These are phyloP conservation scores for Crataegus laevigata DNA, from an alignment of 306 rosid genomes.

Conservation along the genomic window DNA sequence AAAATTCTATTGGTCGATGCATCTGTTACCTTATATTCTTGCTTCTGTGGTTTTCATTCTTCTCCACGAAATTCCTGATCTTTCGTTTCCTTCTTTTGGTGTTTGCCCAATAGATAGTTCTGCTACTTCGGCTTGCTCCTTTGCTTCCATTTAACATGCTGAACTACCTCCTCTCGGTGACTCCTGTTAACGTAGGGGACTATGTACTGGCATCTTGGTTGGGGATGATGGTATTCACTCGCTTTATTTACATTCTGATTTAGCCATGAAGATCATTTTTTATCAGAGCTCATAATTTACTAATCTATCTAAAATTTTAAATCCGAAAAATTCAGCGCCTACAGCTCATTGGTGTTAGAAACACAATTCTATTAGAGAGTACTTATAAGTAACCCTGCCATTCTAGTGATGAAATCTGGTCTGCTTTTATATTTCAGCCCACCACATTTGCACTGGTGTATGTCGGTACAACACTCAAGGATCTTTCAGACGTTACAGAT, in stretches of 20 bases:
- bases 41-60: background rate
- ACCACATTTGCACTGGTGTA: constrained; percentile 47
- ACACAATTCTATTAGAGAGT: too few relatives aligned
- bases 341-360: background rate
- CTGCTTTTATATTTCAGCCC: constrained; percentile 29
- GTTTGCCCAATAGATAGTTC: constrained; percentile 33
- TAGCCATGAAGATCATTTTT: background rate
- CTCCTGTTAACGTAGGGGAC: constrained; percentile 41
- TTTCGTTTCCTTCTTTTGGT: background rate
- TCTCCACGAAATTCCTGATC: background rate
- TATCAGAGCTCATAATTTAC: background rate
- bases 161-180: constrained; percentile 48
- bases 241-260: background rate
- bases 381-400: too few relatives aligned
- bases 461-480: constrained; percentile 53
- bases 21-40: background rate
- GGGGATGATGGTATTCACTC: constrained; percentile 51
- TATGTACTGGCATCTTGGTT: constrained; percentile 52
- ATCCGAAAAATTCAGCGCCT: background rate
- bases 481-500: constrained; percentile 50
- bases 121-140: constrained; percentile 47
- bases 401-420: too few relatives aligned
- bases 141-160: constrained; percentile 52
- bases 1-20: background rate
- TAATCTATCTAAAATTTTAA: background rate